Evolutionary conservation across 2,329 filamentous ascomycete genomes (phyloP), one percentile per base, ranked within the genome.

Genomic region (Fusarium brachygibbosum): DNA sequence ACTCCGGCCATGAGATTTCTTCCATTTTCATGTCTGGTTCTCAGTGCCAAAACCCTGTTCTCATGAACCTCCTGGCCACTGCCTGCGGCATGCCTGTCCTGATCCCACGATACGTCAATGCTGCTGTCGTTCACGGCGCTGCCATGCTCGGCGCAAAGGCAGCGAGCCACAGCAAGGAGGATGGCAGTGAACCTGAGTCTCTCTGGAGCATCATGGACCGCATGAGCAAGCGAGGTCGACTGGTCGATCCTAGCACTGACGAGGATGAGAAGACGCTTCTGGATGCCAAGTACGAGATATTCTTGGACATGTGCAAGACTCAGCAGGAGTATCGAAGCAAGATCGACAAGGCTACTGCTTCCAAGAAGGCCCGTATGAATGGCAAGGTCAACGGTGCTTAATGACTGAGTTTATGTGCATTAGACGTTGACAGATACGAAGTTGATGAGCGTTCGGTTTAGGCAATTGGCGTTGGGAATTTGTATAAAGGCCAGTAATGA

Each of bases 21-120:
- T 95, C 91, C 68, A 97, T 99, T 81, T 99, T 98, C 88, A 98
- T 99, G 96, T 97, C 93, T 6, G 96, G 96, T 65, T 97, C 93
- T 13, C 96, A 98, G 80, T 99, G 96, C 84, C 94, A 98, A 81
- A 99, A 99, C 80, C 89, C 91, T 34, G 89, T 98, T 63, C 85
- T 99, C 57, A 97, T 99, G 91, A 87, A 90, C 60, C 88, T 99
- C 17, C 91, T 99, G 74, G 94, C 96, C 16, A 96, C 94, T 0
- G 92, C 91, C 1, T 98, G 95, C 81, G 86, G 90, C 72, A 94
- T 97, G 90, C 95, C 95, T 2, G 95, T 99, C 21, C 84, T 98
- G 37, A 97, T 98, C 58, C 96, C 96, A 1, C 88, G 91, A 52
- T 98, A 99, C 76, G 93, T 98, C 62, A 93, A 97, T 77, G 95